phyloP scores from a whole-genome alignment of 2,329 filamentous ascomycete species.

The Aspergillus pseudoglaucus region DNA sequence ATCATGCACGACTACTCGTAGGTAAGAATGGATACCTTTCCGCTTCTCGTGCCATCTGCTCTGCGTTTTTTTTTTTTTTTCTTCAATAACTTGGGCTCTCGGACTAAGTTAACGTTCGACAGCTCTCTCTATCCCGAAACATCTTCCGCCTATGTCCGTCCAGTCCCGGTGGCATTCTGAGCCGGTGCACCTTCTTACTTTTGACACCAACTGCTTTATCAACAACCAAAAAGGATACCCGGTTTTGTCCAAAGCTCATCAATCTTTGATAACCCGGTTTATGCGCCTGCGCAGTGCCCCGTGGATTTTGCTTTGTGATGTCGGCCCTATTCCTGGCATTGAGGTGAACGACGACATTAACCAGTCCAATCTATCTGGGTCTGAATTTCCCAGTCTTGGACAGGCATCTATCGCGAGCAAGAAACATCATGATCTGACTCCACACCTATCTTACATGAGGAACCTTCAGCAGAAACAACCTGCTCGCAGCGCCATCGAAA shows the following conservation, averaged over 20 bases:
- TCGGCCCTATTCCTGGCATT: constrained; percentile 49
- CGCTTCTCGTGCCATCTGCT: not conserved
- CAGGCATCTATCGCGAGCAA: constrained; percentile 53
- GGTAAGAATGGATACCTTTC: constrained; percentile 53
- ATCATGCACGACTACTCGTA: constrained; percentile 71
- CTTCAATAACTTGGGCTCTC: not conserved
- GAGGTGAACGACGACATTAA: constrained; percentile 20
- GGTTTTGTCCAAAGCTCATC: constrained; percentile 53
- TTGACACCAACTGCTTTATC: constrained; percentile 49
- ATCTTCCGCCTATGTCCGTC: constrained; percentile 50
- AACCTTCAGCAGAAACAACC: constrained; percentile 79
- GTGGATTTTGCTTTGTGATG: constrained; percentile 55
- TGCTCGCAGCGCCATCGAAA: constrained; percentile 55
- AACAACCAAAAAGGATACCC: constrained; percentile 54
- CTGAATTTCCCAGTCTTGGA: constrained; percentile 61
- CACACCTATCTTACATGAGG: constrained; percentile 73
- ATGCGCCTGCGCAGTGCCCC: constrained; percentile 53
- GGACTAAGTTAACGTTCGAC: constrained; percentile 12
- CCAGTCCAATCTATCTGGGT: constrained; percentile 13
- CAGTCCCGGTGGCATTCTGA: constrained; percentile 60
- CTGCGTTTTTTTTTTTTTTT: not conserved
- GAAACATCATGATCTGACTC: constrained; percentile 50
- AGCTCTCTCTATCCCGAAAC: constrained; percentile 55
- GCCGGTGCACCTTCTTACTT: constrained; percentile 51
- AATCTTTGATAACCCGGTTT: constrained; percentile 51